phyloP scores from a whole-genome alignment of 257 asterid species.

The Solanum phureja region DNA sequence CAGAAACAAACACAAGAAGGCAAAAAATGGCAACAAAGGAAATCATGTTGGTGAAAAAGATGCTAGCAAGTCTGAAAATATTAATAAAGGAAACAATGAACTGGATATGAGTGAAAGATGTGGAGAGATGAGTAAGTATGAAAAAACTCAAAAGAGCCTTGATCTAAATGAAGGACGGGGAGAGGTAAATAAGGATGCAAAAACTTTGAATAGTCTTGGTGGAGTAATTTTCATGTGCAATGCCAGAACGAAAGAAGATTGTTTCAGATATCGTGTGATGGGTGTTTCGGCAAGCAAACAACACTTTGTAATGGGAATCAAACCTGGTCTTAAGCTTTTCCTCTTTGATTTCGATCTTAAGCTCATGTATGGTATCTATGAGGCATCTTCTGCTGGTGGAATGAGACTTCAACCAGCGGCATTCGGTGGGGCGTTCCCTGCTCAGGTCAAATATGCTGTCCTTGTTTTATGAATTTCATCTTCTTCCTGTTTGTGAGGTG shows the following conservation, averaged over 20 bases:
- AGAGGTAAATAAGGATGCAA: slow-evolving; percentile 4
- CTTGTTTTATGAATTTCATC: not conserved
- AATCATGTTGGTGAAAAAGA: not conserved
- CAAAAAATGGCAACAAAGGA: slow-evolving; percentile 13
- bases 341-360: slow-evolving; percentile 84
- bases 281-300: slow-evolving; percentile 61
- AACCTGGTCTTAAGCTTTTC: slow-evolving; percentile 73
- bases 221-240: slow-evolving; percentile 92
- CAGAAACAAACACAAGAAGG: slow-evolving; percentile 18
- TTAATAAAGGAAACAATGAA: not conserved
- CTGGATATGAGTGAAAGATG: not conserved
- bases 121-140: slow-evolving; percentile 5
- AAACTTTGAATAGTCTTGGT: slow-evolving; percentile 32
- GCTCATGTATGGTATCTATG: slow-evolving; percentile 76
- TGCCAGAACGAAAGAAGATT: slow-evolving; percentile 84
- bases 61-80: not conserved
- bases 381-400: slow-evolving; percentile 86
- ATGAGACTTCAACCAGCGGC: slow-evolving; percentile 84
- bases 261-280: slow-evolving; percentile 65
- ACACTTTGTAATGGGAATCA: slow-evolving; percentile 55
- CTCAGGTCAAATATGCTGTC: slow-evolving; percentile 45
- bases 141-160: slow-evolving; percentile 16
- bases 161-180: slow-evolving; percentile 13
- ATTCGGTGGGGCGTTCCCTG: slow-evolving; percentile 81
- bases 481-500: slow-evolving; percentile 4